Base-by-base conservation (phyloP, 139 green algal genomes). In the Volvox reticuliferus region DNA sequence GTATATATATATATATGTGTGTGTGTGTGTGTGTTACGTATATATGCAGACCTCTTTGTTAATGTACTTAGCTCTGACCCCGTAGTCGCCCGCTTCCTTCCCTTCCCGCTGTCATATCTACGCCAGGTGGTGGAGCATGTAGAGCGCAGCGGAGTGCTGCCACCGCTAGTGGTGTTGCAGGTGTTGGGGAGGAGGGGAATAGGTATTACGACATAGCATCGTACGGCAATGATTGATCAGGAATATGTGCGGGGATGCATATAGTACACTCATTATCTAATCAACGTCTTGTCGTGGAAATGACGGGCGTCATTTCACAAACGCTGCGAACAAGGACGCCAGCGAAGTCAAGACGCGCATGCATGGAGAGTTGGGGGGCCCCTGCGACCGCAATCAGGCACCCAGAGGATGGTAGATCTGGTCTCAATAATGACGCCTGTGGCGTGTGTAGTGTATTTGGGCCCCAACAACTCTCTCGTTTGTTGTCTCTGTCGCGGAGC, bases 131-230 rank as follows among this genome's bases (percentile, higher is more conserved):
- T 99, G 84, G 77, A 83, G 12, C 93, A 96, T 79, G 95, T 99
- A 26, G 98, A 99, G 95, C 89, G 83, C 1, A 94, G 96, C 17
- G 90, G 71, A 26, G 92, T 99, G 76, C 93, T 99, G 88, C 97
- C 98, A 2, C 98, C 98, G 6, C 92, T 99, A 69, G 93, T 99
- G 87, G 97, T 99, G 73, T 93, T 99, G 91, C 96, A 98, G 88
- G 94, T n/a, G n/a, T 95, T 24, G 61, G 81, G 28, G 61, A 0
- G 21, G 71, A 9, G 71, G 71, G 71, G 13, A 20, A 30, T n/a
- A 3, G 71, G 26, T 14, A 6, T 28, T 75, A 12, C 3, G 22
- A 30, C 35, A 30, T n/a, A 5, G 21, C 71, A 30, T 28, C 24
- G 67, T 12, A 28, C 67, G 9, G 67, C 3, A 6, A 28, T 75